A percentile compares a stretch with the other conserved stretches of the same genome.
Evolutionary conservation across 225 moss, liverwort and hornwort genomes (phyloP).

Genomic region (Asterella californica): DNA sequence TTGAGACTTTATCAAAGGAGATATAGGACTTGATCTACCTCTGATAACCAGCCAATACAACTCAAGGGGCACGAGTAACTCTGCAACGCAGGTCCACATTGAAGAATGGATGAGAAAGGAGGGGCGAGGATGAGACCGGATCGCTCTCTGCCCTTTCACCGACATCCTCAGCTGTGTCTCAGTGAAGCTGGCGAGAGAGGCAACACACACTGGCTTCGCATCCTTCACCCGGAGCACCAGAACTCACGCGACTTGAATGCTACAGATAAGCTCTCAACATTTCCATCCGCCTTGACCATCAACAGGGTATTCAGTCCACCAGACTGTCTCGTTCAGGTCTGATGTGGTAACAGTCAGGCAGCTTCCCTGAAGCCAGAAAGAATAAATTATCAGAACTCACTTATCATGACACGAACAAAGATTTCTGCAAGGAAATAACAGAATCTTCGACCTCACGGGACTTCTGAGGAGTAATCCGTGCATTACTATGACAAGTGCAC

Average conservation of each 20-base stretch:
- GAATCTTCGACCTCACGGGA: neutral
- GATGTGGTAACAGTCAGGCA: neutral
- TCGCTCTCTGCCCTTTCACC: neutral
- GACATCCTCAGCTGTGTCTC: neutral
- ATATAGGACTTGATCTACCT: neutral
- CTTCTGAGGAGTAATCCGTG: neutral
- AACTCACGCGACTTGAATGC: neutral
- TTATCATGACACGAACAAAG: neutral
- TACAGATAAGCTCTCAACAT: neutral
- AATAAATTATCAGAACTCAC: neutral
- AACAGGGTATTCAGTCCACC: neutral
- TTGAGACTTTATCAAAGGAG: slow-evolving; percentile 3
- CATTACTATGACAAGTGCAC: neutral
- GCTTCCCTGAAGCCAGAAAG: slow-evolving; percentile 2
- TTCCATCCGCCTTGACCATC: slow-evolving; percentile 1
- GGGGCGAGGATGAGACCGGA: neutral
- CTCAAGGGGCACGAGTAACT: neutral
- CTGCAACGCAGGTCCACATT: neutral
- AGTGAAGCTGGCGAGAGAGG: neutral
- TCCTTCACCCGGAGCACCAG: neutral
- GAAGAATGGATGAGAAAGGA: neutral
- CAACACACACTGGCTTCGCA: neutral
- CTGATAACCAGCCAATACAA: neutral
- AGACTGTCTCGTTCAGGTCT: neutral
- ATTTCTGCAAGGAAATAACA: neutral